These are phyloP conservation scores for Gaillardinia entomophila DNA, from an alignment of 805 yeast species.

Conservation along the genomic window DNA sequence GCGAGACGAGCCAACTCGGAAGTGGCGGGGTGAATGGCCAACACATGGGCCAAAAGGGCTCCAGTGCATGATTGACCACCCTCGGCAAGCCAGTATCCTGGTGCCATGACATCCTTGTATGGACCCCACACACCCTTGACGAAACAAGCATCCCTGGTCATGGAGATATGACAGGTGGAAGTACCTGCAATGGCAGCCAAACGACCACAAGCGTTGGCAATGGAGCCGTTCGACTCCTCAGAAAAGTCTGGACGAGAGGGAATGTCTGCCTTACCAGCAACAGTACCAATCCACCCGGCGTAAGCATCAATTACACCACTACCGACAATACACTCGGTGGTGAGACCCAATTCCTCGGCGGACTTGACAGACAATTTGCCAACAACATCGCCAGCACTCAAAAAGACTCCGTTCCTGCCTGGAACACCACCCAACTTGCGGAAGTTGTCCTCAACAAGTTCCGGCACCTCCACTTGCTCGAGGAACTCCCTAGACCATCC, in stretches of 20 bases:
- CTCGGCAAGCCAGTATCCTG: constrained; percentile 90
- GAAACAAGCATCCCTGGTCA: constrained; percentile 78
- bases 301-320: constrained; percentile 97
- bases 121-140: constrained; percentile 99
- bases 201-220: constrained; percentile 69
- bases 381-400: constrained; percentile 85
- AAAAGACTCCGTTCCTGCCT: constrained; percentile 62
- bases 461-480: constrained; percentile 61
- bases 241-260: constrained; percentile 43
- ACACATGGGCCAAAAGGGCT: constrained; percentile 81
- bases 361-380: constrained; percentile 63
- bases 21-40: constrained; percentile 85
- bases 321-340: constrained; percentile 78
- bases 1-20: constrained; percentile 63
- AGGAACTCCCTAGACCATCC: constrained; percentile 92
- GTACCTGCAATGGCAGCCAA: constrained; percentile 98
- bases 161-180: constrained; percentile 90
- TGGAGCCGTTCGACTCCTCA: constrained; percentile 38
- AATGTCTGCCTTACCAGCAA: constrained; percentile 73
- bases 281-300: constrained; percentile 98
- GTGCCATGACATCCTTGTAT: constrained; percentile 87
- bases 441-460: constrained; percentile 72
- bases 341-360: constrained; percentile 79
- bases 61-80: constrained; percentile 99
- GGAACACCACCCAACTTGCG: constrained; percentile 79